Base-by-base conservation (phyloP, 2,329 filamentous ascomycete genomes). In the Raffaelea arxii region DNA sequence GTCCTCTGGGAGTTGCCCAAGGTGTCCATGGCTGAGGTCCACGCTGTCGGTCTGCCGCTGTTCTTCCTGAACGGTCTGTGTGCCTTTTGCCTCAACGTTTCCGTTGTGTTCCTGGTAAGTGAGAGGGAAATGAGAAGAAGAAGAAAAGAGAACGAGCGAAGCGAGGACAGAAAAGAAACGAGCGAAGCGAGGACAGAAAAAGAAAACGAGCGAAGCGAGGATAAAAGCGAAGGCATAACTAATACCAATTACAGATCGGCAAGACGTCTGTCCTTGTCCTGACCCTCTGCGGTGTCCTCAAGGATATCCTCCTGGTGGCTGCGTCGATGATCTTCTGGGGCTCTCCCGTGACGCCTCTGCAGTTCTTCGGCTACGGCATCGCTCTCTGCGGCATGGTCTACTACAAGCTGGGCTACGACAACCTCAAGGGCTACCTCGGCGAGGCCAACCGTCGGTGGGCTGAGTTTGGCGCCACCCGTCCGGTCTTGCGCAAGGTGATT, bases 211-310 rank as follows among this genome's bases (percentile, higher is more conserved):
- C 7, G 18, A 14, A 7, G 12, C 24, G 4, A 14, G 2, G 22
- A 16, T 57, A 69, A 49, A 27, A 32, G 23, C 41, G 12, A 24
- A 24, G 18, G 19, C 14, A 10, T 18, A 7, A 7, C 25, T 30
- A 35, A 36, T 41, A 11, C 2, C 1, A n/a, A n/a, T 4, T 27
- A 40, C 54, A 90, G 85, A 91, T 92, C 61, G 86, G 86, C 70
- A 90, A 86, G 72, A 91, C 86, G 16, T 91, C 86, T 1, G 86
- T 86, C 44, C 82, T 92, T 46, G 83, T 91, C 56, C 82, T 92
- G 59, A 92, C 87, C 25, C 82, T 92, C 41, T 91, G 84, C 61
- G 86, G 86, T 70, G 86, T 92, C 35, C 79, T 92, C 53, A 92
- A 91, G 75, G 86, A 92, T 65, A 86, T 92, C 49, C 76, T 92